Percentiles rank a stretch among this genome's conserved stretches.
Evolutionary conservation across 1,284 basidiomycete species (phyloP).

Genomic region (Malassezia restricta): DNA sequence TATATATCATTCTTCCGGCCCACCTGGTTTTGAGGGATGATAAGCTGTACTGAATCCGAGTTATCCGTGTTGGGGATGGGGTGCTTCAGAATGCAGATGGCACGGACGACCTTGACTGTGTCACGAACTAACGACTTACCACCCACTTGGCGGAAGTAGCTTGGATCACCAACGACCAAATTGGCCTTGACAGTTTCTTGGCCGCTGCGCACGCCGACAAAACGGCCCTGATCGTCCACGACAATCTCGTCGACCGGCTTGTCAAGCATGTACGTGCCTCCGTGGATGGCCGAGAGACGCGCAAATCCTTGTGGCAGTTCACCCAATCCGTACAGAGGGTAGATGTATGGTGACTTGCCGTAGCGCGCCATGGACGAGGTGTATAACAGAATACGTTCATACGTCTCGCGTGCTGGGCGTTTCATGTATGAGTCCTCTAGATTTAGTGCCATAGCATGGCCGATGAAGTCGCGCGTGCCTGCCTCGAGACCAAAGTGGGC

Average conservation of each 20-base stretch:
- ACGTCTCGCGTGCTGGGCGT: constrained; percentile 76
- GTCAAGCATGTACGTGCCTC: constrained; percentile 99
- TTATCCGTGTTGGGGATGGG: constrained; percentile 96
- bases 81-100: constrained; percentile 96
- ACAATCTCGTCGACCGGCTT: constrained; percentile 87
- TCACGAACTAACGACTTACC: constrained; percentile 59
- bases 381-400: constrained; percentile 93
- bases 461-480: constrained; percentile 97
- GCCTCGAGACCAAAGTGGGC: constrained; percentile 93
- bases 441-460: constrained; percentile 97
- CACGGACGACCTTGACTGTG: constrained; percentile 85
- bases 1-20: constrained; percentile 93
- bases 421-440: constrained; percentile 92
- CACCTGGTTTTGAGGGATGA: constrained; percentile 98
- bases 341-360: constrained; percentile 99
- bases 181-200: constrained; percentile 92
- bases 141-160: constrained; percentile 68
- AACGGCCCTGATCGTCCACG: constrained; percentile 65
- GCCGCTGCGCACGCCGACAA: constrained; percentile 79
- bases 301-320: constrained; percentile 98
- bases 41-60: constrained; percentile 77
- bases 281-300: constrained; percentile 86
- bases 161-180: constrained; percentile 94
- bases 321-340: constrained; percentile 95
- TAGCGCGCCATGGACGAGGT: constrained; percentile 97